These are phyloP conservation scores for Stagonosporopsis tanaceti DNA, from an alignment of 2,329 filamentous ascomycete species.

Conservation along the genomic window DNA sequence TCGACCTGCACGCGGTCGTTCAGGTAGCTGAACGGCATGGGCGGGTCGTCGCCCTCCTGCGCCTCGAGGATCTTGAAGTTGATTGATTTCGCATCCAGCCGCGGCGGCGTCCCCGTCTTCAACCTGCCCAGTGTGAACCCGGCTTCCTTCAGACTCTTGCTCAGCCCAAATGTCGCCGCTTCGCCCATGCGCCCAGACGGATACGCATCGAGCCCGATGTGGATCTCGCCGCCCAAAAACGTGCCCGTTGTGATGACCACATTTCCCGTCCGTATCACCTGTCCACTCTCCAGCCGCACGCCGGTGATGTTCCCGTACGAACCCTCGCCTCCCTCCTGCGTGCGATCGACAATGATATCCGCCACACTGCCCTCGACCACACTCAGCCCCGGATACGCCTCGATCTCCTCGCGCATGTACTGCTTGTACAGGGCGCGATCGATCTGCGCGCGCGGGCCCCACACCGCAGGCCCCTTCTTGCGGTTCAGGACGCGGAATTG, in stretches of 20 bases:
- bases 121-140: constrained; percentile 89
- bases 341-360: constrained; percentile 80
- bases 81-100: constrained; percentile 82
- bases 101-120: constrained; percentile 95
- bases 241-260: constrained; percentile 97
- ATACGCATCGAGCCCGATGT: constrained; percentile 85
- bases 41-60: constrained; percentile 84
- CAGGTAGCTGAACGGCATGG: constrained; percentile 89
- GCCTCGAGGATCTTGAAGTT: constrained; percentile 75
- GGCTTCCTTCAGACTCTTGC: constrained; percentile 85
- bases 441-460: constrained; percentile 96
- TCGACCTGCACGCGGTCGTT: constrained; percentile 80
- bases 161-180: constrained; percentile 88
- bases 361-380: constrained; percentile 88
- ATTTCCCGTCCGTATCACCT: constrained; percentile 78
- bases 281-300: constrained; percentile 85
- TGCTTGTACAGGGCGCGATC: constrained; percentile 88
- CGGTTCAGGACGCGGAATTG: constrained; percentile 91
- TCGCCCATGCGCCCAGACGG: constrained; percentile 94
- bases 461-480: constrained; percentile 92
- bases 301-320: constrained; percentile 79
- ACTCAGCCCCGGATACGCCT: constrained; percentile 78
- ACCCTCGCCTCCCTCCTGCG: constrained; percentile 56
- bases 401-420: constrained; percentile 88
- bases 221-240: constrained; percentile 94